phyloP scores from a whole-genome alignment of 495 filamentous ascomycete species.

The Darksidea phi region DNA sequence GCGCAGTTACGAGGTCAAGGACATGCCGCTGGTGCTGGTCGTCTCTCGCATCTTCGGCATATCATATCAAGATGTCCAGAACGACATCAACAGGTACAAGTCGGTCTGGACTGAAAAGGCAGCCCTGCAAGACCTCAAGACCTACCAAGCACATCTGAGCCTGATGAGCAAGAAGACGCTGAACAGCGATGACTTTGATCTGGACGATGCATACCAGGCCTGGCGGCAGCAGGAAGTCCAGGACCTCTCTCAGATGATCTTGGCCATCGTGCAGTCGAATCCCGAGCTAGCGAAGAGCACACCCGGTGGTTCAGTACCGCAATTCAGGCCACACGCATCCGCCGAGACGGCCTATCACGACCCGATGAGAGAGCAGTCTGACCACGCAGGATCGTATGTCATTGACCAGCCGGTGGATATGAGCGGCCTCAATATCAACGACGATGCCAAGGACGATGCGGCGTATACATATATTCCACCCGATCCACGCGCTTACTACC shows the following conservation, averaged over 20 bases:
- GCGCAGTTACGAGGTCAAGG: constrained; percentile 85
- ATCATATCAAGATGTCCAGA: constrained; percentile 71
- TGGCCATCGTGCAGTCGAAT: constrained; percentile 79
- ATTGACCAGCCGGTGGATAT: constrained; percentile 79
- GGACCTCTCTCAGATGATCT: constrained; percentile 87
- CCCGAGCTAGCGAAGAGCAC: constrained; percentile 78
- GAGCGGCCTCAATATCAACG: constrained; percentile 64
- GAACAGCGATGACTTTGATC: constrained; percentile 80
- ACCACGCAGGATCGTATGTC: constrained; percentile 55
- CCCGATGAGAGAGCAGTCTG: constrained; percentile 53
- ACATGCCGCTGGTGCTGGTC: constrained; percentile 89
- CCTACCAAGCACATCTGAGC: constrained; percentile 84
- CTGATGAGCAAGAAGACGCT: constrained; percentile 75
- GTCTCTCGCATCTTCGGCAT: constrained; percentile 83
- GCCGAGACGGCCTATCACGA: constrained; percentile 60
- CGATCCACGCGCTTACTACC: constrained; percentile 78
- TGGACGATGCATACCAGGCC: constrained; percentile 81
- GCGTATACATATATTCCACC: constrained; percentile 85
- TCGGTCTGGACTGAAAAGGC: constrained; percentile 85
- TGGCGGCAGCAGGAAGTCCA: constrained; percentile 86
- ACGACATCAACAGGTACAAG: constrained; percentile 79
- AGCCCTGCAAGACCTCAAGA: constrained; percentile 85
- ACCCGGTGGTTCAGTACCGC: constrained; percentile 51
- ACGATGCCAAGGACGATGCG: constrained; percentile 55
- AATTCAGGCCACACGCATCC: constrained; percentile 51